Evolutionary conservation across 2,329 filamentous ascomycete genomes (phyloP).

Genomic region (Cladosporium colombiae): DNA sequence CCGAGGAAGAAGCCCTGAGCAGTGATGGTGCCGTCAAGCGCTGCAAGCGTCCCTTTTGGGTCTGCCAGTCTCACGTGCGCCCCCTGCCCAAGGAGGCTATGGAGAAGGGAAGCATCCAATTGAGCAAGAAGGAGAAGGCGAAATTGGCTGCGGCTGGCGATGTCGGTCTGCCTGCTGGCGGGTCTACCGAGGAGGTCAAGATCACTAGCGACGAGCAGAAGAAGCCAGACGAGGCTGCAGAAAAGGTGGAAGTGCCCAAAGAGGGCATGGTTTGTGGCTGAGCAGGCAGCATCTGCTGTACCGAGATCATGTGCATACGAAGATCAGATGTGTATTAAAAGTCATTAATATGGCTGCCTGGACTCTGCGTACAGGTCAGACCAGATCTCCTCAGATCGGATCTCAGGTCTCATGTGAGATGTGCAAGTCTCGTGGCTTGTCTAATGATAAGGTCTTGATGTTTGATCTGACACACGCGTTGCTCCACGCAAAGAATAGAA

Average conservation of each 20-base stretch:
- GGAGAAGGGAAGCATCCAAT: slow-evolving; percentile 37
- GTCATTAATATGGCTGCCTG: not conserved
- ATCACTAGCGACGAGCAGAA: slow-evolving; percentile 2
- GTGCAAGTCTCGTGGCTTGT: not conserved
- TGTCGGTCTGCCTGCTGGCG: slow-evolving; percentile 13
- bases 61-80: slow-evolving; percentile 83
- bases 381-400: not conserved
- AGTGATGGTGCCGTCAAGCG: slow-evolving; percentile 64
- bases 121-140: slow-evolving; percentile 37
- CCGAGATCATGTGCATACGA: not conserved
- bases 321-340: not conserved
- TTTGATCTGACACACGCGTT: not conserved
- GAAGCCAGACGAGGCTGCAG: slow-evolving; percentile 1
- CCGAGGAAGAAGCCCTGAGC: slow-evolving; percentile 27
- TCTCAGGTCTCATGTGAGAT: not conserved
- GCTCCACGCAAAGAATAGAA: not conserved
- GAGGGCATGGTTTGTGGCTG: slow-evolving; percentile 49
- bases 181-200: slow-evolving; percentile 10
- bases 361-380: not conserved
- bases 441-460: not conserved
- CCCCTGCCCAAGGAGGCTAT: slow-evolving; percentile 82
- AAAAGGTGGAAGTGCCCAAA: slow-evolving; percentile 42
- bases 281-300: not conserved
- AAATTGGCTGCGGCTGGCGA: slow-evolving; percentile 28
- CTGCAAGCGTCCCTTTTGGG: slow-evolving; percentile 84